Evolutionary conservation across 495 filamentous ascomycete genomes (phyloP), one percentile per base, ranked within the genome.

Genomic region (Hypoxylon rickii): DNA sequence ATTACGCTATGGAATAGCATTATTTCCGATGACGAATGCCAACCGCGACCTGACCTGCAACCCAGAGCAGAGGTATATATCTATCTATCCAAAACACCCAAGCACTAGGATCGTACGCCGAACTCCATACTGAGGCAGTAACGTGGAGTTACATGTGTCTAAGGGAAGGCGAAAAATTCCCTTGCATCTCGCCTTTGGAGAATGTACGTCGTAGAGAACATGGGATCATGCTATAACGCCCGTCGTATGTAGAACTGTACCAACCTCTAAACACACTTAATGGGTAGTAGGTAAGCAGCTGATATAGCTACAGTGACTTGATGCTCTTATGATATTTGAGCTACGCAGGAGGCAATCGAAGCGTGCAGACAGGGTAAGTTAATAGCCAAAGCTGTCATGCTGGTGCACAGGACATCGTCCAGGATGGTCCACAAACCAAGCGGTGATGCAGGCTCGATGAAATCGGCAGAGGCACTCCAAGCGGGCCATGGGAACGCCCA

Each of bases 401-500:
- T 81, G 76, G 61, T 83, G 80, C 41, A 83, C 75, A 3, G 80
- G 80, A 51, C 80, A 83, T 48, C 78, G 59, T 1, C 79, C 78
- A 3, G 79, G 79, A 31, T 77, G 76, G 32, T 72, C 68, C 26
- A 70, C 66, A 58, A 76, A 83, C 81, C 81, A 83, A 1, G 73
- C 72, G 20, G 75, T 71, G 44, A 89, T 86, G 58, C 88, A 87
- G 39, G 78, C 68, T 64, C 84, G 76, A 68, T 97, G 95, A 69
- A 97, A 98, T 49, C 92, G 88, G 71, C 94, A 98, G 52, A 96
- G 73, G 70, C 95, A 98, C 73, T 96, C 90, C 52, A 98, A 73
- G 46, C 93, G 76, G 4, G 86, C 90, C 82, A 97, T 86, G 42
- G 83, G 73, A 48, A 88, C 84, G 1, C 93, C 94, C 8, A 86